These are phyloP conservation scores for Haberlea rhodopensis DNA, from an alignment of 257 asterid genomes.

Conservation along the genomic window DNA sequence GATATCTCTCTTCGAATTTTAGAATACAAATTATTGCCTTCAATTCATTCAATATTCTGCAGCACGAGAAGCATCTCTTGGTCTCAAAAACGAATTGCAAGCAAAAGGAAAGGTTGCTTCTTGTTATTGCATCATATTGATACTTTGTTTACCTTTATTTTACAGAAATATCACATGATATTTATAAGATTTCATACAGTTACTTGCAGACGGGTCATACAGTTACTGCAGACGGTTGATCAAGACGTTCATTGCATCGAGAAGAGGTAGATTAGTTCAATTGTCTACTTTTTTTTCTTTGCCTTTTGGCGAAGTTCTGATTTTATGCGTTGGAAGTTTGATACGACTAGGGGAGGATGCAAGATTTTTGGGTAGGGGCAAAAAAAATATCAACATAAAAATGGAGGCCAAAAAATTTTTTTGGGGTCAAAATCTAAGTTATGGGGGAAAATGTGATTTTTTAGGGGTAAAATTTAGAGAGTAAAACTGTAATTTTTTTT, in stretches of 20 bases:
- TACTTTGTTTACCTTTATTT: neutral
- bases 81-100: constrained; percentile 19
- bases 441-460: too few species aligned
- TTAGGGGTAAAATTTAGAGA: too few species aligned
- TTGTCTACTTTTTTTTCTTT: neutral
- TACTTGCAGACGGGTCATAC: constrained; percentile 32
- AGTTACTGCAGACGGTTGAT: constrained; percentile 32
- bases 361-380: too few species aligned
- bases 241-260: constrained; percentile 29
- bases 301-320: neutral
- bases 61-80: constrained; percentile 22
- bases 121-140: neutral
- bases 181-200: constrained; percentile 32
- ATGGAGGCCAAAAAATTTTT: too few species aligned
- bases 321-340: too few species aligned
- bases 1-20: constrained; percentile 23
- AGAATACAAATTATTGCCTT: constrained; percentile 3
- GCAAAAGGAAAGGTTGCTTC: constrained; percentile 40
- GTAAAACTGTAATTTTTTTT: too few species aligned
- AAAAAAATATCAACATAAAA: too few species aligned
- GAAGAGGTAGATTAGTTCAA: constrained; percentile 32
- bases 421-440: too few species aligned
- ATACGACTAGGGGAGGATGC: too few species aligned
- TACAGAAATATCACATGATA: constrained; percentile 3
- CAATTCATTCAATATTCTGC: constrained; percentile 23